Conservation (phyloP, 495 filamentous ascomycete genomes). For the Pyrenopolyporus hunteri region DNA sequence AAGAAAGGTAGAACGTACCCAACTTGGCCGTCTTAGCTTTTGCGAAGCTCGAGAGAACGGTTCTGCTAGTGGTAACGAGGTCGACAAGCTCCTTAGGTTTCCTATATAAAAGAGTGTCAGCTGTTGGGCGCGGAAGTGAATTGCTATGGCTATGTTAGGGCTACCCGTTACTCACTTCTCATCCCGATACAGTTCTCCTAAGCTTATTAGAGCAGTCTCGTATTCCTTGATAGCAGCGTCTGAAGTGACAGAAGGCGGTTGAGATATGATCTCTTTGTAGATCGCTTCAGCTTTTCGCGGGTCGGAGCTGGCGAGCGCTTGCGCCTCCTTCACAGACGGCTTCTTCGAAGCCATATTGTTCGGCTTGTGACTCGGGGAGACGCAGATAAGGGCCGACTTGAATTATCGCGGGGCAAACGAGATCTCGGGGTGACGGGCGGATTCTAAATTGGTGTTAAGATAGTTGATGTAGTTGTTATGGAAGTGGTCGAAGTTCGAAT, state of each 20-base stretch:
- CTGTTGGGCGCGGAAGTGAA: not conserved
- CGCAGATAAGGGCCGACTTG: not conserved
- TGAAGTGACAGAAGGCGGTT: conserved; percentile 76
- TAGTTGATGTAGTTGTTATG: not conserved
- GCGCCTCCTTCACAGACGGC: conserved; percentile 68
- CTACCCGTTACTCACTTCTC: conserved; percentile 67
- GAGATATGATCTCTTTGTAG: conserved; percentile 87
- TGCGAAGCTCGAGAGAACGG: conserved; percentile 90
- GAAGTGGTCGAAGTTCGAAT: not conserved
- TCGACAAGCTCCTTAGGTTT: conserved; percentile 87
- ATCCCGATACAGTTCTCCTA: conserved; percentile 93
- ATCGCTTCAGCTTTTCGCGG: conserved; percentile 78
- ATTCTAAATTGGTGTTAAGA: not conserved
- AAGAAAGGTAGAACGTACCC: conserved; percentile 61
- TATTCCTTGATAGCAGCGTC: conserved; percentile 88
- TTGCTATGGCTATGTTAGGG: too few species aligned
- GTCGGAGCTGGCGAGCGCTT: conserved; percentile 78
- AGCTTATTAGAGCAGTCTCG: conserved; percentile 78
- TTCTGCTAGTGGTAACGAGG: conserved; percentile 87
- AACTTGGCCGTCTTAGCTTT: conserved; percentile 99
- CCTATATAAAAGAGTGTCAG: conserved; percentile 45
- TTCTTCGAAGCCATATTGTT: conserved; percentile 42
- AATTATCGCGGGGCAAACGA: not conserved
- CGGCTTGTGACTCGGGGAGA: conserved; percentile 9
- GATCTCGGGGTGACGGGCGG: not conserved